phyloP scores from a whole-genome alignment of 2,329 filamentous ascomycete genomes.

The Ophiostoma novo-ulmi region DNA sequence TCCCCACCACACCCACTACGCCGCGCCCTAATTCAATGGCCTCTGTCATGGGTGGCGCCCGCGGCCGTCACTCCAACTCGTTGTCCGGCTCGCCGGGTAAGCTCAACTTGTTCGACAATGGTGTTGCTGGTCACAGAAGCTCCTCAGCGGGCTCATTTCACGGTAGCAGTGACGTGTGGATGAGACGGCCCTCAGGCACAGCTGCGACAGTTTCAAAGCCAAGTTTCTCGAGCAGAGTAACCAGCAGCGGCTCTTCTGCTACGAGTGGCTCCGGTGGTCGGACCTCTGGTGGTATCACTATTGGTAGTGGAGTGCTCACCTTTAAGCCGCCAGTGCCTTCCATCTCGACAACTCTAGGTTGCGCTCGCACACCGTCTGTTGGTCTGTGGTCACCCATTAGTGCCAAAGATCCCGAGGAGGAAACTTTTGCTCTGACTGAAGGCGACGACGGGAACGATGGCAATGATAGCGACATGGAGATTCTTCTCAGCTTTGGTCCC shows the following conservation, averaged over 20 bases:
- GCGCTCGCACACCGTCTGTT: slow-evolving; percentile 41
- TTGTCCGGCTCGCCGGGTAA: slow-evolving; percentile 34
- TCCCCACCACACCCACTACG: slow-evolving; percentile 35
- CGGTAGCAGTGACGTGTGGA: slow-evolving; percentile 29
- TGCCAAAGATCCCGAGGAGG: slow-evolving; percentile 37
- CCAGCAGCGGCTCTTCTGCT: slow-evolving; percentile 18
- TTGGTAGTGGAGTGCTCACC: slow-evolving; percentile 32
- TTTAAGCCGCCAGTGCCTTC: slow-evolving; percentile 28
- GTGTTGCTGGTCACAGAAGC: slow-evolving; percentile 38
- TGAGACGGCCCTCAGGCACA: slow-evolving; percentile 23
- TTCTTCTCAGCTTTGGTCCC: slow-evolving; percentile 27
- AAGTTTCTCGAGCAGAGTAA: neutral
- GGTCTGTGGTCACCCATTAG: slow-evolving; percentile 45
- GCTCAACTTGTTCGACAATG: slow-evolving; percentile 27
- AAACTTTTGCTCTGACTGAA: slow-evolving; percentile 30
- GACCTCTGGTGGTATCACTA: slow-evolving; percentile 20
- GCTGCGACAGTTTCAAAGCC: slow-evolving; percentile 14
- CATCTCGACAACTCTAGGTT: slow-evolving; percentile 27
- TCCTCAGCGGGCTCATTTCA: slow-evolving; percentile 43
- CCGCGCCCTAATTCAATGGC: slow-evolving; percentile 34
- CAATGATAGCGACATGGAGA: slow-evolving; percentile 41
- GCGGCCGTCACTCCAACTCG: slow-evolving; percentile 43
- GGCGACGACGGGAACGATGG: slow-evolving; percentile 38
- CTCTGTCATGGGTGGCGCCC: slow-evolving; percentile 32
- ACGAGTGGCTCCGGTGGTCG: slow-evolving; percentile 23